phyloP scores from a whole-genome alignment of 495 filamentous ascomycete species.

The Choiromyces venosus region DNA sequence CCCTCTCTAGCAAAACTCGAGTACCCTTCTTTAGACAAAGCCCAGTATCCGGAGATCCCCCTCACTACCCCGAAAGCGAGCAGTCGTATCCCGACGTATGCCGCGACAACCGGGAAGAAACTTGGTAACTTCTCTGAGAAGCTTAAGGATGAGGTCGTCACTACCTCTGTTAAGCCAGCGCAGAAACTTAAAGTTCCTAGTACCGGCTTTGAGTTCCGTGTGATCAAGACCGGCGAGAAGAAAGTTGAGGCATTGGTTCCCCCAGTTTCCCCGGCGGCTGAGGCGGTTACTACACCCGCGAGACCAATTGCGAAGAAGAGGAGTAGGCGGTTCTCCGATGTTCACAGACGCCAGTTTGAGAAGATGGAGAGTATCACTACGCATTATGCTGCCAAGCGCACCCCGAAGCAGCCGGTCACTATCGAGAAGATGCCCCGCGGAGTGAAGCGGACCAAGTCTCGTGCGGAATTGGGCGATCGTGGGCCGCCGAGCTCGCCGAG shows the following conservation, averaged over 20 bases:
- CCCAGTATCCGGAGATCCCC: conserved; percentile 11
- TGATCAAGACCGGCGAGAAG: background rate
- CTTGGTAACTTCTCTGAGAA: background rate
- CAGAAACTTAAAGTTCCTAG: background rate
- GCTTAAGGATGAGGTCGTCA: conserved; percentile 8
- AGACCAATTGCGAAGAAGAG: conserved; percentile 9
- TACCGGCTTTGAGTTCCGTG: background rate
- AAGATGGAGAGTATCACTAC: conserved; percentile 41
- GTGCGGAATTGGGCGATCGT: conserved; percentile 28
- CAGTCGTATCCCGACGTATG: conserved; percentile 9
- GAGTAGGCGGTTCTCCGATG: conserved; percentile 33
- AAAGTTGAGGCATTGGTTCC: background rate
- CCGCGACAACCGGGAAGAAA: conserved; percentile 5
- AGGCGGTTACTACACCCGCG: conserved; percentile 4
- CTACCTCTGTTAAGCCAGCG: conserved; percentile 1
- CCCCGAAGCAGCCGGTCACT: conserved; percentile 31
- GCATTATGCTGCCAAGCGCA: conserved; percentile 39
- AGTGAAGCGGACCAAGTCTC: conserved; percentile 34
- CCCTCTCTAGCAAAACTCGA: conserved; percentile 18
- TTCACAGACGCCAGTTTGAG: conserved; percentile 32
- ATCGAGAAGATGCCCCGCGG: conserved; percentile 38
- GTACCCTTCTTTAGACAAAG: conserved; percentile 25
- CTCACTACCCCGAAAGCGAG: conserved; percentile 19
- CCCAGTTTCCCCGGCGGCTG: conserved; percentile 1
- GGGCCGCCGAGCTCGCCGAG: conserved; percentile 24